Evolutionary conservation across 2,329 filamentous ascomycete genomes (phyloP).

Genomic region (Penicillium sp.): DNA sequence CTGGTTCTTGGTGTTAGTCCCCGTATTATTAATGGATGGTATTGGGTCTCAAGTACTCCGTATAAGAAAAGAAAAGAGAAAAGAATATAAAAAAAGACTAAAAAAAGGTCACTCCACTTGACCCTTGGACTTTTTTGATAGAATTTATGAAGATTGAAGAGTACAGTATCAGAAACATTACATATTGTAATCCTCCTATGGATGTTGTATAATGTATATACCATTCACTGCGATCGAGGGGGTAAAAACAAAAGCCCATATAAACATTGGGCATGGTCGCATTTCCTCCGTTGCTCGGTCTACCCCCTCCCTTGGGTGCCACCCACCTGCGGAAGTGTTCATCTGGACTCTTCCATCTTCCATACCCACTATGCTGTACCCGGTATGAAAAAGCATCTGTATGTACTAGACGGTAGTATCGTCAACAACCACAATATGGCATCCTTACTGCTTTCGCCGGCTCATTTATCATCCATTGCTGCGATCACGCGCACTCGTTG

Average conservation of each 20-base stretch:
- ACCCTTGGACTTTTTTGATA: neutral
- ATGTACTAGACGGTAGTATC: neutral
- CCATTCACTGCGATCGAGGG: neutral
- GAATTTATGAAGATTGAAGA: neutral
- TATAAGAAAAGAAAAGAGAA: neutral
- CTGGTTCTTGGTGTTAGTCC: slow-evolving; percentile 2
- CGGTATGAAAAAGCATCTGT: neutral
- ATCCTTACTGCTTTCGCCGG: neutral
- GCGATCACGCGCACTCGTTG: neutral
- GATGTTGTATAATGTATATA: neutral
- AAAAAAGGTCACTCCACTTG: slow-evolving; percentile 1
- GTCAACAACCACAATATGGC: neutral
- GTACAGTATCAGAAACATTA: neutral
- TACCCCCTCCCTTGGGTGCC: slow-evolving; percentile 1
- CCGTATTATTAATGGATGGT: too few relatives aligned
- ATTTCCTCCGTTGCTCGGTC: slow-evolving; percentile 9
- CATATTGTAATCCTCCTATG: neutral
- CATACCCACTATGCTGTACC: neutral
- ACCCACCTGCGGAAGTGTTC: neutral
- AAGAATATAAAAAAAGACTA: neutral
- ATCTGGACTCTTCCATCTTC: neutral
- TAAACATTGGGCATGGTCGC: neutral
- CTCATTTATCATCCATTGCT: neutral
- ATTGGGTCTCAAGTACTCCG: neutral
- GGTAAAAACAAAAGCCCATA: neutral